A percentile compares a stretch with the other conserved stretches of the same genome.
These are phyloP conservation scores for Globisporangium polare DNA, from an alignment of 352 stramenopile genomes.

Conservation along the genomic window DNA sequence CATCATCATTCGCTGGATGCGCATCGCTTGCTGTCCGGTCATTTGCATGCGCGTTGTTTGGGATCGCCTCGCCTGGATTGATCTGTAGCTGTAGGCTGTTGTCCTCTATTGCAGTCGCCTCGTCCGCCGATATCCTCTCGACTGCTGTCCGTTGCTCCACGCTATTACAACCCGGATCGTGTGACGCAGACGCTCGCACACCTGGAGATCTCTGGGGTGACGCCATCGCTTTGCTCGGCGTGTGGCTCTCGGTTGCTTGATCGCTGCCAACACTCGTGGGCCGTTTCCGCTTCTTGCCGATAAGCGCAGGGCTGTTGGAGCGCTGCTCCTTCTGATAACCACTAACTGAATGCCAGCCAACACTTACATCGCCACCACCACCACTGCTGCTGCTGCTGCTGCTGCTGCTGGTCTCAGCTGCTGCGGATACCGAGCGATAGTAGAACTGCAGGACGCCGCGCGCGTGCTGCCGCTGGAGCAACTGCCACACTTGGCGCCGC, in stretches of 20 bases:
- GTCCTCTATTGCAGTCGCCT: background rate
- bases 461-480: constrained; percentile 43
- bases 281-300: constrained; percentile 59
- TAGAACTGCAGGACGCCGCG: constrained; percentile 52
- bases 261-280: constrained; percentile 13
- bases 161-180: background rate
- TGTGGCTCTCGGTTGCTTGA: background rate
- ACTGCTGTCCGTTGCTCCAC: constrained; percentile 4
- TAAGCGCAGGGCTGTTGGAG: background rate
- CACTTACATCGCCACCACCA: background rate
- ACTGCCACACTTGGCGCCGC: constrained; percentile 49
- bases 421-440: constrained; percentile 10
- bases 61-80: background rate
- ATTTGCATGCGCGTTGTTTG: background rate
- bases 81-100: background rate
- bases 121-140: background rate
- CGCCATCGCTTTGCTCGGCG: background rate
- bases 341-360: too few species aligned
- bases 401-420: background rate
- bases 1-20: background rate
- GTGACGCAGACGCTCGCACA: background rate
- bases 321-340: background rate
- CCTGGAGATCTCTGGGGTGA: background rate
- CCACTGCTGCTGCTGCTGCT: background rate
- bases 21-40: background rate